Evolutionary conservation across 305 asterid species (phyloP), one percentile per base, ranked within the genome.

Genomic region (Andrographis paniculata): DNA sequence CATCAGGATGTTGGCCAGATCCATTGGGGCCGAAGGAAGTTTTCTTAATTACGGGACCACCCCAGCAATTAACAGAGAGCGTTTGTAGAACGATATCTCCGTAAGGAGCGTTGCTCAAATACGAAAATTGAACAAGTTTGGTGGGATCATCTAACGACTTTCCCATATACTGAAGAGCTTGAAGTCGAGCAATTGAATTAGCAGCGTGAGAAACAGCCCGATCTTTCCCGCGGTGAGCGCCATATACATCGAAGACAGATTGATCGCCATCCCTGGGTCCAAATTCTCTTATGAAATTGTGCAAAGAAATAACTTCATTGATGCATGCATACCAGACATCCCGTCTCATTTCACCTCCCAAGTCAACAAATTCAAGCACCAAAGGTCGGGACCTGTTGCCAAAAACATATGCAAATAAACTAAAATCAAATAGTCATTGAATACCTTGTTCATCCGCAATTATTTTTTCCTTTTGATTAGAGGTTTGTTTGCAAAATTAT

Each of bases 311-410:
- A 39, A 91, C 75, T 79, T 91, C 99, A 28, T 60, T 68, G 58
- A 83, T 64, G 50, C 78, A 91, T 41, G 96, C 80, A 60, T 69
- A 74, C 99, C 99, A 91, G 48, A 83, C 96, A 49, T 91, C 99
- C 66, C 95, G 65, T 71, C 99, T 77, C 93, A 79, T 81, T 61
- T 84, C 96, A 15, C 94, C 79, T 54, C 95, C 84, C 62, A 87
- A 71, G 72, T 91, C 99, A 5, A 91, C 73, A 53, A 86, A 91
- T 64, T 91, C 96, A 61, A 86, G 87, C 50, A 76, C 67, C 84
- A 91, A 75, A 28, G 82, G 42, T 5, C 52, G 58, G 31, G 75
- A 75, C 69, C 99, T 91, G 79, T n/a, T n/a, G n/a, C n/a, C 61
- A 48, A 51, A 31, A n/a, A 19, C 14, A 52, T 17, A 53, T 24